A percentile compares a stretch with the other conserved stretches of the same genome.
Evolutionary conservation across 2,329 filamentous ascomycete species (phyloP).

Genomic region (Sporothrix schenckii): DNA sequence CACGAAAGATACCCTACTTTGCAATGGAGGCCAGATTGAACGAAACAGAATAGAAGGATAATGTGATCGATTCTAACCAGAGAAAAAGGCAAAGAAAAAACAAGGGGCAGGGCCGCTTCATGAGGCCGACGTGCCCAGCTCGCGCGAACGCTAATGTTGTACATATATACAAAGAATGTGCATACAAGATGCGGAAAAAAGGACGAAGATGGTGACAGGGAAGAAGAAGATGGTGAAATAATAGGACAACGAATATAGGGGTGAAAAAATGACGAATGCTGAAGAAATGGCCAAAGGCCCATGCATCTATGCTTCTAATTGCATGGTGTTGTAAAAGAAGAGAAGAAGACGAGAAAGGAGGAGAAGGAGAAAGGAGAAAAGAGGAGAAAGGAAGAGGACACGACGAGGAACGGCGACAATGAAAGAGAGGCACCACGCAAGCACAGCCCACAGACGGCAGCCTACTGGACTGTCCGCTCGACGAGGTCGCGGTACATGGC

Average conservation of each 20-base stretch:
- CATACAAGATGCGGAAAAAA: slow-evolving; percentile 2
- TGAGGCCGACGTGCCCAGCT: slow-evolving; percentile 13
- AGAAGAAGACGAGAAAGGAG: not conserved
- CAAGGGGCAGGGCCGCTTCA: slow-evolving; percentile 1
- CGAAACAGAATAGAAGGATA: not conserved
- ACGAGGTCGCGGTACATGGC: slow-evolving; percentile 93
- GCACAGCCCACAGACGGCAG: not conserved
- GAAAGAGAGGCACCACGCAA: no score
- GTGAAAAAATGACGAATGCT: not conserved
- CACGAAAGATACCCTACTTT: slow-evolving; percentile 9
- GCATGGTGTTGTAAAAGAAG: not conserved
- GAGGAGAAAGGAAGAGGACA: no score
- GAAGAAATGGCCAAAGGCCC: not conserved
- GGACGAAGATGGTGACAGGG: not conserved
- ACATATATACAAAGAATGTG: slow-evolving; percentile 17
- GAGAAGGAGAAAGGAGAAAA: not conserved
- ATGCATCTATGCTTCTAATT: slow-evolving; percentile 15
- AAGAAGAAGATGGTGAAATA: not conserved
- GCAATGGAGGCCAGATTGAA: no score
- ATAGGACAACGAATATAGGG: not conserved
- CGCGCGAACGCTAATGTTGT: slow-evolving; percentile 14
- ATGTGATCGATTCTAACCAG: not conserved
- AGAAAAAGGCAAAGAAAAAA: not conserved
- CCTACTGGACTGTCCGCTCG: slow-evolving; percentile 67
- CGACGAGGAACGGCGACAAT: no score